phyloP scores from a whole-genome alignment of 1,139 yeast genomes.

The Pichia sp. region DNA sequence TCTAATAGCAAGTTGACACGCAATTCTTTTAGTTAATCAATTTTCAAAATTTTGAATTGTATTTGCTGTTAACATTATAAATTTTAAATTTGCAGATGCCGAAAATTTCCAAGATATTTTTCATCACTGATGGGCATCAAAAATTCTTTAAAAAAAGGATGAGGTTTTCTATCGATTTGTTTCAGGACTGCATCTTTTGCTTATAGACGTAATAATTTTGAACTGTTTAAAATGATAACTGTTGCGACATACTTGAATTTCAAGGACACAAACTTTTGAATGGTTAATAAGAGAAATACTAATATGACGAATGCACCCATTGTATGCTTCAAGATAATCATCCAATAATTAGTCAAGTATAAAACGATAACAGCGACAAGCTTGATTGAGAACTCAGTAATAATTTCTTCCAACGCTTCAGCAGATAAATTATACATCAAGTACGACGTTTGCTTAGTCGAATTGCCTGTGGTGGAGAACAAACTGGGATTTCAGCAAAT shows the following conservation, averaged over 20 bases:
- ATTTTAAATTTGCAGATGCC: conserved; percentile 41
- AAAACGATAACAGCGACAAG: conserved; percentile 31
- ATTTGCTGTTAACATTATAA: conserved; percentile 57
- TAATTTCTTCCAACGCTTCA: conserved; percentile 38
- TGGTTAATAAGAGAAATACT: conserved; percentile 37
- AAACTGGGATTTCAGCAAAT: conserved; percentile 37
- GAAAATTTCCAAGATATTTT: conserved; percentile 34
- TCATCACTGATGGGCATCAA: conserved; percentile 31
- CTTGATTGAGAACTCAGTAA: conserved; percentile 37
- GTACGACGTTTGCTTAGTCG: conserved; percentile 38
- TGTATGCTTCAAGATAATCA: conserved; percentile 37
- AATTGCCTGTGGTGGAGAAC: conserved; percentile 38
- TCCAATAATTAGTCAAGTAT: conserved; percentile 35
- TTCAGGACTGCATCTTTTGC: conserved; percentile 39
- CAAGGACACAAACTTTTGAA: conserved; percentile 36
- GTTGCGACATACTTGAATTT: conserved; percentile 42
- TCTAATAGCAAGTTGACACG: conserved; percentile 57
- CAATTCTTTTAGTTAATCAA: conserved; percentile 53
- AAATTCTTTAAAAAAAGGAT: conserved; percentile 26
- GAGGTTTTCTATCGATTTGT: conserved; percentile 32
- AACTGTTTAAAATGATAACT: conserved; percentile 38
- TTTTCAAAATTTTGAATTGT: conserved; percentile 47
- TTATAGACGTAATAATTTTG: conserved; percentile 39
- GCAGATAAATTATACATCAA: conserved; percentile 42
- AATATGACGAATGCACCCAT: conserved; percentile 40